phyloP scores from a whole-genome alignment of 148 eudicot genomes.

The Rhododendron mucronatum region DNA sequence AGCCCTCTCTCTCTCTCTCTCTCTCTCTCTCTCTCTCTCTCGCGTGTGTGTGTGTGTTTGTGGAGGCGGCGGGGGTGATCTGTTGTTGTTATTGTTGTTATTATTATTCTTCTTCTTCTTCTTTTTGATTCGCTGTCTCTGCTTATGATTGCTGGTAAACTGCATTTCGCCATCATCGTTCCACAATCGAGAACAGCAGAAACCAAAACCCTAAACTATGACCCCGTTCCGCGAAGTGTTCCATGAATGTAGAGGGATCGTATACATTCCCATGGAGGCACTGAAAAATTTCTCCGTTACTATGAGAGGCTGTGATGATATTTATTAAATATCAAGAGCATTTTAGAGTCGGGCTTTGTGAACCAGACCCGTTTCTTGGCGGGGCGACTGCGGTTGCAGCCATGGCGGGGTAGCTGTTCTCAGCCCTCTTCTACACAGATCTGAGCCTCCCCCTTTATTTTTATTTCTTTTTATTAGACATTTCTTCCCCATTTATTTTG shows the following conservation, averaged over 20 bases:
- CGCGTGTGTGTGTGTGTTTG: background rate
- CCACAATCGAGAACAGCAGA: background rate
- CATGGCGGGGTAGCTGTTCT: background rate
- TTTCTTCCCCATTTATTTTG: background rate
- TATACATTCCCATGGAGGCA: too few relatives aligned
- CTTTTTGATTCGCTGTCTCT: too few relatives aligned
- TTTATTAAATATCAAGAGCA: background rate
- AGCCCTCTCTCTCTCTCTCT: too few relatives aligned
- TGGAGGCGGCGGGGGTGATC: background rate
- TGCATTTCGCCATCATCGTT: too few relatives aligned
- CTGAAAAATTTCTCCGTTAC: too few relatives aligned
- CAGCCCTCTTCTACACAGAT: background rate
- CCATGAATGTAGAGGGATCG: too few relatives aligned
- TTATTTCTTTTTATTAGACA: too few relatives aligned
- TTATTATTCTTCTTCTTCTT: too few relatives aligned
- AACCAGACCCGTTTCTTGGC: background rate
- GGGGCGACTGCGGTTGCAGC: background rate
- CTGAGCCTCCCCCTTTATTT: background rate
- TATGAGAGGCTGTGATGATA: constrained; percentile 9
- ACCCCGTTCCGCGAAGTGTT: too few relatives aligned
- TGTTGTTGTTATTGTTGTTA: background rate
- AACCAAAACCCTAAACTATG: too few relatives aligned
- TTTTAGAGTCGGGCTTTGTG: background rate
- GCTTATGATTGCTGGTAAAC: too few relatives aligned
- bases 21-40: too few relatives aligned